phyloP scores from a whole-genome alignment of 768 basidiomycete species.

The Lentinula detonsa region DNA sequence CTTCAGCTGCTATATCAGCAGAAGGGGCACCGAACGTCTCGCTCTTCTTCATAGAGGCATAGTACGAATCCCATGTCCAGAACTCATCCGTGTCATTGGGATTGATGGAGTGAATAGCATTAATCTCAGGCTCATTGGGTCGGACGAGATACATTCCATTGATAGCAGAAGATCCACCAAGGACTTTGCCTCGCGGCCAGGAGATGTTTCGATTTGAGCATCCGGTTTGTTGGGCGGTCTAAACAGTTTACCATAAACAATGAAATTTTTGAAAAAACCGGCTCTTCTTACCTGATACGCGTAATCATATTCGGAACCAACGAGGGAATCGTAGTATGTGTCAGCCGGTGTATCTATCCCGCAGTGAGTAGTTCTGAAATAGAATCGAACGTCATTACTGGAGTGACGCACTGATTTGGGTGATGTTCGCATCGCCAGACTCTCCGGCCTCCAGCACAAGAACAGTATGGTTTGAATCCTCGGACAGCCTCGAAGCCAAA shows the following conservation, averaged over 20 bases:
- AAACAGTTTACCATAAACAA: no score
- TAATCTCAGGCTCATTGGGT: slow-evolving; percentile 40
- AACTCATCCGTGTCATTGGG: slow-evolving; percentile 21
- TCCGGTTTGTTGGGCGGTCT: slow-evolving; percentile 39
- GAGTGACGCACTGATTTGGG: neutral
- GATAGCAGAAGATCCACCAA: slow-evolving; percentile 64
- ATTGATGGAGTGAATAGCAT: slow-evolving; percentile 34
- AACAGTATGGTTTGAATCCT: neutral
- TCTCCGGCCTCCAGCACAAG: slow-evolving; percentile 3
- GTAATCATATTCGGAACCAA: slow-evolving; percentile 49
- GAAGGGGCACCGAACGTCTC: slow-evolving; percentile 49
- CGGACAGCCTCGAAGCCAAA: neutral
- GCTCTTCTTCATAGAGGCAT: slow-evolving; percentile 36
- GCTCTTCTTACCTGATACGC: slow-evolving; percentile 24
- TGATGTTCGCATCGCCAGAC: slow-evolving; percentile 1
- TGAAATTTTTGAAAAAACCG: no score
- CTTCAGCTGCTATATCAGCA: slow-evolving; percentile 25
- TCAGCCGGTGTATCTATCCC: slow-evolving; percentile 39
- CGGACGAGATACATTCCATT: slow-evolving; percentile 67
- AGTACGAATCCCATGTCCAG: slow-evolving; percentile 40
- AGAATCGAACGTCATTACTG: neutral
- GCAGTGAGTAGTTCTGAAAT: neutral
- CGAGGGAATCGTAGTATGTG: slow-evolving; percentile 47
- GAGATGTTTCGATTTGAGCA: slow-evolving; percentile 34
- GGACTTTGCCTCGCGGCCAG: slow-evolving; percentile 64